Evolutionary conservation across 345 rosid genomes (phyloP).

Genomic region (Euphorbia lathyris): DNA sequence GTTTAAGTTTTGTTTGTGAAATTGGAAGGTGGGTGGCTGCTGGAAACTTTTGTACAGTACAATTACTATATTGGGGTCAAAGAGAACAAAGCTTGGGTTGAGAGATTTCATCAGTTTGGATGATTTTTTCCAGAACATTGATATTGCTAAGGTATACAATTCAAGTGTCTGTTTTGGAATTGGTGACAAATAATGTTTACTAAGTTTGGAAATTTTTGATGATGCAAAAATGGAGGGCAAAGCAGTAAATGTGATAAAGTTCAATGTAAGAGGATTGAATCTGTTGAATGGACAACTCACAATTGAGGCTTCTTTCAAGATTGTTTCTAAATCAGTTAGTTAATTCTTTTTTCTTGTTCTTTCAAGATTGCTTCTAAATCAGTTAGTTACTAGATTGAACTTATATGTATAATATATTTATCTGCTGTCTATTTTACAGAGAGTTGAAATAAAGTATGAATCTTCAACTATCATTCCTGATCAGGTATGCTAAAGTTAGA

Average conservation of each 20-base stretch:
- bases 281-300: conserved; percentile 66
- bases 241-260: conserved; percentile 84
- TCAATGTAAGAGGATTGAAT: conserved; percentile 72
- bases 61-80: conserved; percentile 71
- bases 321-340: conserved; percentile 60
- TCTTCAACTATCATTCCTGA: conserved; percentile 72
- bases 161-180: too few species aligned
- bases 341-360: background rate
- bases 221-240: conserved; percentile 82
- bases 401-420: background rate
- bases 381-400: conserved; percentile 2
- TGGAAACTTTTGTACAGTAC: conserved; percentile 85
- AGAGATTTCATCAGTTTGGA: conserved; percentile 79
- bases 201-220: too few species aligned
- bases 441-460: conserved; percentile 63
- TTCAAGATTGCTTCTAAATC: background rate
- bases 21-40: conserved; percentile 60
- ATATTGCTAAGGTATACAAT: conserved; percentile 73
- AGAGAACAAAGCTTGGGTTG: conserved; percentile 80
- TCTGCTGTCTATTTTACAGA: conserved; percentile 39
- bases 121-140: conserved; percentile 69
- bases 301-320: conserved; percentile 71
- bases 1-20: conserved; percentile 13
- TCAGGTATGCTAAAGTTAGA: conserved; percentile 39
- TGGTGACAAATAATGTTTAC: too few species aligned